These are phyloP conservation scores for Metarhizium rileyi DNA, from an alignment of 2,329 filamentous ascomycete genomes.

Conservation along the genomic window DNA sequence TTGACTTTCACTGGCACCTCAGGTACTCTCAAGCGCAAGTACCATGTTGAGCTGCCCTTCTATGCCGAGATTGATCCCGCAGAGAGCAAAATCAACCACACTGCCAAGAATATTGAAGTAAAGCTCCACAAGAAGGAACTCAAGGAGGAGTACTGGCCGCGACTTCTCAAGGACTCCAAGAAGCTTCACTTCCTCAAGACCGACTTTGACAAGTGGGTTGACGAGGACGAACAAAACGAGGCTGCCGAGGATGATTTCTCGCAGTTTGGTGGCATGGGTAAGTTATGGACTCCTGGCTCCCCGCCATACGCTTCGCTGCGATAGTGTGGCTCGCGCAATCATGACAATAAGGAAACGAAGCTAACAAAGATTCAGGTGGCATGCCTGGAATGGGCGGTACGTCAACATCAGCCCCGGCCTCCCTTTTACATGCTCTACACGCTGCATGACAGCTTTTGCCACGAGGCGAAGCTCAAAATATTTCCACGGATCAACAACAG, in stretches of 20 bases:
- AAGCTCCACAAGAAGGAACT: conserved; percentile 96
- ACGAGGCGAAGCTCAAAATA: neutral
- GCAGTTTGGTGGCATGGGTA: conserved; percentile 57
- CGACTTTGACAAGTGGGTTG: conserved; percentile 98
- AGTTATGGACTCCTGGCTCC: conserved; percentile 19
- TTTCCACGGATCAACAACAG: neutral
- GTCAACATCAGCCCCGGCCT: conserved; percentile 18
- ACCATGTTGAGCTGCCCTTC: conserved; percentile 78
- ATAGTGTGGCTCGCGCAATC: neutral
- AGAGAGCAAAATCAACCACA: conserved; percentile 82
- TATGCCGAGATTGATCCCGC: conserved; percentile 82
- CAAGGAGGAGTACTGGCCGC: conserved; percentile 90
- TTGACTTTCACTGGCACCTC: conserved; percentile 79
- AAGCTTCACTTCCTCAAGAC: conserved; percentile 96
- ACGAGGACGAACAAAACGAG: conserved; percentile 97
- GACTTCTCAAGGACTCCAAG: conserved; percentile 80
- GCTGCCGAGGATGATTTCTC: conserved; percentile 70
- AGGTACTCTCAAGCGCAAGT: conserved; percentile 74
- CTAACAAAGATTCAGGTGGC: conserved; percentile 28
- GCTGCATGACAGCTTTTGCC: neutral
- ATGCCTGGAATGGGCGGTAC: conserved; percentile 45
- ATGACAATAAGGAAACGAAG: neutral
- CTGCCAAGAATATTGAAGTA: conserved; percentile 76
- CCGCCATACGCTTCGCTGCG: neutral
- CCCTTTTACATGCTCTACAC: neutral